A percentile compares a stretch with the other conserved stretches of the same genome.
phyloP scores from a whole-genome alignment of 1,284 basidiomycete genomes.

The Naganishia liquefaciens region DNA sequence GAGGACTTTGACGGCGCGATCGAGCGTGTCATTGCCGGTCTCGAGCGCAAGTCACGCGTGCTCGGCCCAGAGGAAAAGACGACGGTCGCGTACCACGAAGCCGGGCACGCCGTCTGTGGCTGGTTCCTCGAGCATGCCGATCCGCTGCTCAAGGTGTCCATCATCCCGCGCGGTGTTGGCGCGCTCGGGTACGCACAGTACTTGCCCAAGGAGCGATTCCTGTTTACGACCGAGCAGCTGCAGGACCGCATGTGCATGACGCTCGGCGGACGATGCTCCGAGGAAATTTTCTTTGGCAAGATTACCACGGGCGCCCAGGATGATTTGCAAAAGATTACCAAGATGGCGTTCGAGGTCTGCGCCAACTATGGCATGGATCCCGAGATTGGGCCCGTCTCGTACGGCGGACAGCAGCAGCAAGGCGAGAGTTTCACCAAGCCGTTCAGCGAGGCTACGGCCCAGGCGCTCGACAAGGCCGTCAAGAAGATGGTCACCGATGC shows the following conservation, averaged over 20 bases:
- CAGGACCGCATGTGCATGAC: conserved; percentile 98
- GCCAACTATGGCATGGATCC: conserved; percentile 97
- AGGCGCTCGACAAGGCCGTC: conserved; percentile 84
- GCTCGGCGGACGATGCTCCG: conserved; percentile 94
- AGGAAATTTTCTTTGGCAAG: conserved; percentile 96
- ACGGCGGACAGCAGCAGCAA: conserved; percentile 78
- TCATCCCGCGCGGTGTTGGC: conserved; percentile 94
- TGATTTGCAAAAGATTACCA: conserved; percentile 95
- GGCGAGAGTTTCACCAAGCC: conserved; percentile 93
- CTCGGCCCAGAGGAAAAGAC: conserved; percentile 96
- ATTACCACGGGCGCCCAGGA: conserved; percentile 98
- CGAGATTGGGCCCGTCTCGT: conserved; percentile 91
- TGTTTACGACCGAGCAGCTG: conserved; percentile 93
- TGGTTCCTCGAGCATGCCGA: conserved; percentile 99
- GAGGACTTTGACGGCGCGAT: conserved; percentile 95
- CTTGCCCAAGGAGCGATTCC: conserved; percentile 91
- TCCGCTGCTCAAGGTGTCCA: conserved; percentile 95
- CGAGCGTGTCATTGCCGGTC: conserved; percentile 94
- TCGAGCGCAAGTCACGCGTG: conserved; percentile 93
- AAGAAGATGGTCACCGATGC: conserved; percentile 92
- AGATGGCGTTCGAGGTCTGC: conserved; percentile 90
- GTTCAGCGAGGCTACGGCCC: conserved; percentile 94
- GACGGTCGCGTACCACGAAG: conserved; percentile 98
- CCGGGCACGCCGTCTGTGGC: conserved; percentile 95
- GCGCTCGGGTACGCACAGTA: conserved; percentile 96